Base-by-base conservation (phyloP, 148 eudicot species). In the Amaranthus palmeri region DNA sequence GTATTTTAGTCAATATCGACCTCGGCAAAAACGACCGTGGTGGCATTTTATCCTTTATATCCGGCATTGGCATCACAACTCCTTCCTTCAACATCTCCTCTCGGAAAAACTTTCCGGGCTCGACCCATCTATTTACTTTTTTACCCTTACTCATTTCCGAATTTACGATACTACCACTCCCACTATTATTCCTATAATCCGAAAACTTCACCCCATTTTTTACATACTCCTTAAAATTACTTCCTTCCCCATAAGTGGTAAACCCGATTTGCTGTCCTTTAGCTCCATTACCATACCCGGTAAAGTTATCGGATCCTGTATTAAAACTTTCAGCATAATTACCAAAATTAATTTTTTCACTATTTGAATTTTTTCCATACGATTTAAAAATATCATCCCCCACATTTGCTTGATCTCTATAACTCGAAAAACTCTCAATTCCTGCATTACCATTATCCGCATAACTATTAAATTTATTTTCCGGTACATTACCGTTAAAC, bases 41-140 rank as follows among this genome's bases (percentile, higher is more conserved):
- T 0, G 98, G 98, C 98, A 92, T 90, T 74, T 88, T 92, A 61
- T 92, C 98, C 10, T 64, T 77, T 15, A 92, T 87, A 61, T 92
- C 98, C 17, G 98, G 98, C 96, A 92, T 90, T 6, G 90, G 89
- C 93, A 92, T 92, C 3, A 88, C 76, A 13, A 74, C 81, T 4
- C 98, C 98, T 13, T 66, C 73, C 54, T 78, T 87, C 60, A 92
- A 49, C 83, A 84, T 82, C 7, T 47, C 59, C 77, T 92, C 97
- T 14, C 97, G 76, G 65, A 92, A 92, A 54, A 92, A 92, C 67
- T 85, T 92, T 3, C 97, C 97, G 0, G 92, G 93, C 79, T 92
- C 97, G 14, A 83, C 68, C 96, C 90, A 84, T 63, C 61, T 83
- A 72, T 83, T 89, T 49, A 77, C 84, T 4, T 14, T 2, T 68